A percentile compares a stretch with the other conserved stretches of the same genome.
These are phyloP conservation scores for Exidia glandulosa DNA, from an alignment of 768 basidiomycete species.

Conservation along the genomic window DNA sequence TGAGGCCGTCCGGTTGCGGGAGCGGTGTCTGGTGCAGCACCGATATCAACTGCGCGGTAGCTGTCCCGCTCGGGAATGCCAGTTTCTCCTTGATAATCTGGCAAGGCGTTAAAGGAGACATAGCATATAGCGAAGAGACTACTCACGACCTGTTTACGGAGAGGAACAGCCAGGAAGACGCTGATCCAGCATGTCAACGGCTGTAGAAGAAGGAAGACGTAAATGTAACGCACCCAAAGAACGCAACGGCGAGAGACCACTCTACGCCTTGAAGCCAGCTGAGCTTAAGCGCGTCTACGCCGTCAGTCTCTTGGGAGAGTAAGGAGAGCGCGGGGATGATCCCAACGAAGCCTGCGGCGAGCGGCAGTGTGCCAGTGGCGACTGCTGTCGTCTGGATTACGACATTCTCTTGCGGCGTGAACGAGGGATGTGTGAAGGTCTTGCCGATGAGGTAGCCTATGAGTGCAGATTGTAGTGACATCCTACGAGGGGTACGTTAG, in stretches of 20 bases:
- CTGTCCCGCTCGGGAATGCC: conserved; percentile 89
- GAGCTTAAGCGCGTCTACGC: conserved; percentile 61
- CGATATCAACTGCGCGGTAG: conserved; percentile 89
- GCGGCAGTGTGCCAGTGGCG: conserved; percentile 61
- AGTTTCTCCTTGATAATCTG: conserved; percentile 92
- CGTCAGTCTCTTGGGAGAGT: conserved; percentile 65
- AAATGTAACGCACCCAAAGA: conserved; percentile 58
- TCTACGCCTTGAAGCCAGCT: conserved; percentile 62
- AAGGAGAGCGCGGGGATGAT: conserved; percentile 84
- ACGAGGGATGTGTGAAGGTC: conserved; percentile 29
- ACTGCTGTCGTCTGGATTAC: conserved; percentile 93
- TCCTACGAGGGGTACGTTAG: conserved; percentile 44
- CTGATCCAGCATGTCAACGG: conserved; percentile 25
- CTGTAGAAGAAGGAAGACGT: neutral
- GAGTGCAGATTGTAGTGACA: conserved; percentile 90
- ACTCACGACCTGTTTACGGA: conserved; percentile 86
- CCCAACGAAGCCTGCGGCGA: conserved; percentile 79
- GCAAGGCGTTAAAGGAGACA: neutral
- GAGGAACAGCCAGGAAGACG: conserved; percentile 91
- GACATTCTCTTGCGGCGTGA: conserved; percentile 87
- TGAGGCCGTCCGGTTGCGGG: conserved; percentile 34
- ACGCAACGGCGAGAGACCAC: conserved; percentile 88
- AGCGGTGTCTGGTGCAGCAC: conserved; percentile 73
- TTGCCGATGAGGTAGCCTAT: conserved; percentile 75
- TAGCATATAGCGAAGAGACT: neutral